Percentiles rank a stretch among this genome's conserved stretches.
Evolutionary conservation across 495 filamentous ascomycete species (phyloP).

Genomic region (Rhypophila decipiens): DNA sequence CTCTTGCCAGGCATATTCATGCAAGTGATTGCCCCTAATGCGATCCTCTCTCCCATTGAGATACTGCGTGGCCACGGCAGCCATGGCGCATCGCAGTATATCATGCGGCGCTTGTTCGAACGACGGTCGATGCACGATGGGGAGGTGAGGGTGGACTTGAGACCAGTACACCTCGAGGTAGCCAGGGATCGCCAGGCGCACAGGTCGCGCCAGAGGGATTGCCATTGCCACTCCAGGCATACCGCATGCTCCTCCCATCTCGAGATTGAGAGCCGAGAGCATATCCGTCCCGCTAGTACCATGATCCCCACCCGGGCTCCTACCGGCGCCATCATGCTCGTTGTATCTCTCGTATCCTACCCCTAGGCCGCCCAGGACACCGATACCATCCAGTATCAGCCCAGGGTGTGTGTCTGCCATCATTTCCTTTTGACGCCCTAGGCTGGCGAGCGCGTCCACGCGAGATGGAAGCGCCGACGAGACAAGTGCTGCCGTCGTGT

Average conservation of each 20-base stretch:
- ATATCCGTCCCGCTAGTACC: conserved; percentile 14
- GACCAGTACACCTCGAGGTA: conserved; percentile 43
- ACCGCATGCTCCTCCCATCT: conserved; percentile 12
- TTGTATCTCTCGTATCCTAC: conserved; percentile 8
- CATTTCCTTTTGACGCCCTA: conserved; percentile 30
- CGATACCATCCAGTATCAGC: conserved; percentile 13
- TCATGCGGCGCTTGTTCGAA: conserved; percentile 33
- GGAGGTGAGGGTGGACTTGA: conserved; percentile 33
- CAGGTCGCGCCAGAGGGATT: conserved; percentile 23
- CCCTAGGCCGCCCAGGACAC: conserved; percentile 10
- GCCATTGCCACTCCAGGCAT: conserved; percentile 24
- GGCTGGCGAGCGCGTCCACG: conserved; percentile 16
- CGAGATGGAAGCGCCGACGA: conserved; percentile 19
- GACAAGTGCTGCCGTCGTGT: conserved; percentile 32
- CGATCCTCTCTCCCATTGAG: conserved; percentile 39
- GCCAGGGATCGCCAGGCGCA: conserved; percentile 25
- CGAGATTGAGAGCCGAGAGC: conserved; percentile 24
- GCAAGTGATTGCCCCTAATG: conserved; percentile 34
- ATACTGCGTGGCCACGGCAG: conserved; percentile 42
- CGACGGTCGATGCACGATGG: conserved; percentile 36
- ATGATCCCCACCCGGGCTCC: conserved; percentile 8
- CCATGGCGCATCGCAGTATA: conserved; percentile 42
- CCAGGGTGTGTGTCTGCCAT: conserved; percentile 10
- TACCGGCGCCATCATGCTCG: background rate
- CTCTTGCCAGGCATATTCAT: conserved; percentile 41